phyloP scores from a whole-genome alignment of 2,329 filamentous ascomycete genomes.

The Uncinocarpus reesii region DNA sequence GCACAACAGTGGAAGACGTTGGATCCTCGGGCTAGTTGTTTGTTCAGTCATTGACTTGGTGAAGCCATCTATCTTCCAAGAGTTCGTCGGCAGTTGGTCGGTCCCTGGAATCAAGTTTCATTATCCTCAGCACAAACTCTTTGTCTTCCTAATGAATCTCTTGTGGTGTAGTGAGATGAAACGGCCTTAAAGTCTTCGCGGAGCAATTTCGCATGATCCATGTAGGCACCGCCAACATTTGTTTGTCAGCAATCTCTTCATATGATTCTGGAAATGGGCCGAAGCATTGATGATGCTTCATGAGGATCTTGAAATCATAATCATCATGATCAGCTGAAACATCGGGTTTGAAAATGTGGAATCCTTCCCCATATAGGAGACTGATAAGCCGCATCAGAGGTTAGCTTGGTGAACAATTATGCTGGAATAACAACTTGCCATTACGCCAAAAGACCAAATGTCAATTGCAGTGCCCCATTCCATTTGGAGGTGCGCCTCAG shows the following conservation, averaged over 20 bases:
- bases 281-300: slow-evolving; percentile 18
- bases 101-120: too few relatives aligned
- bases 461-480: slow-evolving; percentile 18
- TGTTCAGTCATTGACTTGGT: too few relatives aligned
- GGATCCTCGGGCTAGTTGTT: too few relatives aligned
- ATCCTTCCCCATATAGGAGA: slow-evolving; percentile 18
- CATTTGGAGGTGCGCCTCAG: slow-evolving; percentile 17
- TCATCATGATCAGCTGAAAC: slow-evolving; percentile 17
- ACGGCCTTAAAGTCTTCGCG: too few relatives aligned
- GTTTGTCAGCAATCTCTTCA: slow-evolving; percentile 15
- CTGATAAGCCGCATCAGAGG: slow-evolving; percentile 15
- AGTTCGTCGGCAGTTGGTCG: too few relatives aligned
- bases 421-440: slow-evolving; percentile 11
- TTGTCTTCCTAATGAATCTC: too few relatives aligned
- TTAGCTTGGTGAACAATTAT: slow-evolving; percentile 2
- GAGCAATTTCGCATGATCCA: too few relatives aligned
- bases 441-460: slow-evolving; percentile 18
- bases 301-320: slow-evolving; percentile 19
- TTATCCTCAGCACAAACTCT: too few relatives aligned
- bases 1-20: too few relatives aligned
- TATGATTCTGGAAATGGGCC: slow-evolving; percentile 22
- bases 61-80: too few relatives aligned
- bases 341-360: slow-evolving; percentile 18
- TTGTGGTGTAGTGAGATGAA: too few relatives aligned
- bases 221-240: slow-evolving; percentile 13